phyloP scores from a whole-genome alignment of 2,329 filamentous ascomycete species.

The Clonostachys rosea region DNA sequence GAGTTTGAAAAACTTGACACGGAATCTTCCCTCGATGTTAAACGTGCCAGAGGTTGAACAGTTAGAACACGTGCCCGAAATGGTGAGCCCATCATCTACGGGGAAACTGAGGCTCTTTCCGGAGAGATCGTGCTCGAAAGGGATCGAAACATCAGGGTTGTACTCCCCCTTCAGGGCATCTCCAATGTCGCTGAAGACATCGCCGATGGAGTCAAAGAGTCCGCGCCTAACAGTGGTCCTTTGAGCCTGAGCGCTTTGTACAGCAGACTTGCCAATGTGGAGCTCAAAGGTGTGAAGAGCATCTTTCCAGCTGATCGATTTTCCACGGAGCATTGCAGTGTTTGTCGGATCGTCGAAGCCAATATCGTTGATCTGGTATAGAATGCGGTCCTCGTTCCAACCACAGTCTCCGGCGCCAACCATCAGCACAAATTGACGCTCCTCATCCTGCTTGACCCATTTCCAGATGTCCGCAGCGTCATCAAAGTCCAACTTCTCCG shows the following conservation, averaged over 20 bases:
- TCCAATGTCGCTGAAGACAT: neutral
- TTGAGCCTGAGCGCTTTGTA: neutral
- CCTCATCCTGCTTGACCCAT: neutral
- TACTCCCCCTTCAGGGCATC: neutral
- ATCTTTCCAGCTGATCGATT: neutral
- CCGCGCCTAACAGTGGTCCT: neutral
- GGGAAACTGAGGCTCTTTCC: neutral
- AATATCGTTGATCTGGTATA: neutral
- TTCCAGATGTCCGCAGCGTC: neutral
- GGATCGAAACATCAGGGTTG: neutral
- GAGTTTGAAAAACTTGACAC: neutral
- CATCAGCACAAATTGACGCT: conserved; percentile 1
- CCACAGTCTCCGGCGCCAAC: conserved; percentile 1
- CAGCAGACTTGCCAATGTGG: neutral
- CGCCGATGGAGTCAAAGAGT: neutral
- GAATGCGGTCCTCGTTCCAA: neutral
- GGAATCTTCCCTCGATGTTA: conserved; percentile 1
- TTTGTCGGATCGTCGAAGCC: neutral
- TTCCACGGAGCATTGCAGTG: neutral
- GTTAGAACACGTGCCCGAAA: neutral
- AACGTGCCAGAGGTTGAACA: neutral
- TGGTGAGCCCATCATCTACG: neutral
- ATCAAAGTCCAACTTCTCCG: neutral
- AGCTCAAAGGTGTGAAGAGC: conserved; percentile 1
- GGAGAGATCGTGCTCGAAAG: neutral